Percentiles rank a stretch among this genome's conserved stretches.
These are phyloP conservation scores for Bertia moriformis DNA, from an alignment of 2,329 filamentous ascomycete genomes.

Conservation along the genomic window DNA sequence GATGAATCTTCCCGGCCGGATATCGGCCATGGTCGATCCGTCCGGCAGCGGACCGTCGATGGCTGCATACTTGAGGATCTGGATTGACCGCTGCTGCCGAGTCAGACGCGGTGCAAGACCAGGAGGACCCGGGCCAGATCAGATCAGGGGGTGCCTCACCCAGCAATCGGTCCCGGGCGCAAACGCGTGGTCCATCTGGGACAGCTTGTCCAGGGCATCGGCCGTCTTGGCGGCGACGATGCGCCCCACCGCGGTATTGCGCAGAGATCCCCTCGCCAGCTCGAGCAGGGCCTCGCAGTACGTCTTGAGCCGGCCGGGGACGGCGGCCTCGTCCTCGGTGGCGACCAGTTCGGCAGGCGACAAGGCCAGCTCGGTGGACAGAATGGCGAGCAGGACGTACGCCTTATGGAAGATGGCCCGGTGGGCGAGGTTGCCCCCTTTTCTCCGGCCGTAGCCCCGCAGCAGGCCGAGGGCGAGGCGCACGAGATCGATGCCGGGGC, in stretches of 20 bases:
- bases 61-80: no score
- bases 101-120: no score
- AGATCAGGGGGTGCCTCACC: constrained; percentile 16
- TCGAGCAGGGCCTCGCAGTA: constrained; percentile 22
- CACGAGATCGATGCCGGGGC: constrained; percentile 19
- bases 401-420: constrained; percentile 16
- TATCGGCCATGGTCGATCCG: constrained; percentile 6
- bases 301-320: constrained; percentile 15
- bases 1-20: constrained; percentile 10
- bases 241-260: constrained; percentile 17
- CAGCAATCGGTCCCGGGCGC: constrained; percentile 22
- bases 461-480: constrained; percentile 19
- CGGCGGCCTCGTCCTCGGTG: constrained; percentile 10
- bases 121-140: constrained; percentile 5
- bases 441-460: background rate
- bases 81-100: no score
- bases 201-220: constrained; percentile 21
- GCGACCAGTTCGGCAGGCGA: constrained; percentile 15
- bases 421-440: constrained; percentile 3
- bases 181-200: constrained; percentile 13
- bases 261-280: constrained; percentile 19
- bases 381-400: constrained; percentile 20
- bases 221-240: constrained; percentile 26
- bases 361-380: constrained; percentile 24
- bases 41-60: no score